Evolutionary conservation across 2,329 filamentous ascomycete genomes (phyloP).

Genomic region (Ophiostoma angusticollis): DNA sequence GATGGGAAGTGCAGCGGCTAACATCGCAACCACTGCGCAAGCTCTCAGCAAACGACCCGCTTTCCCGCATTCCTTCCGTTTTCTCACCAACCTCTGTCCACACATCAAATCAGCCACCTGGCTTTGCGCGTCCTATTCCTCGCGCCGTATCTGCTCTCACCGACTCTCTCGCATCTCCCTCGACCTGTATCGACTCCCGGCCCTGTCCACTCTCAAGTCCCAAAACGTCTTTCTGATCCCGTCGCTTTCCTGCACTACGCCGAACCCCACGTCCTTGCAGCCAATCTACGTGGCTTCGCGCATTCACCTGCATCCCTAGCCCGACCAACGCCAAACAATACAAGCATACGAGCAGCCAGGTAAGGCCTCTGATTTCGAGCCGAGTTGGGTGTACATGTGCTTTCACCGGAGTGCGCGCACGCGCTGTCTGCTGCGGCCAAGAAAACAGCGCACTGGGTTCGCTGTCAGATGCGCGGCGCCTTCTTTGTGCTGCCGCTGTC

Average conservation of each 20-base stretch:
- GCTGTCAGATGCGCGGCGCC: no score
- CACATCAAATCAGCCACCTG: slow-evolving; percentile 1
- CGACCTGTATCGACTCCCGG: background rate
- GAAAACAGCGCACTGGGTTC: no score
- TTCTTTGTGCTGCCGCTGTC: no score
- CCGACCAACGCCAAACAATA: slow-evolving; percentile 6
- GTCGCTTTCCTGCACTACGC: slow-evolving; percentile 5
- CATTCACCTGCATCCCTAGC: slow-evolving; percentile 11
- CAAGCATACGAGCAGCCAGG: background rate
- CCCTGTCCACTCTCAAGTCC: background rate
- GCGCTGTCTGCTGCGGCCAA: no score
- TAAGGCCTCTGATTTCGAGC: background rate
- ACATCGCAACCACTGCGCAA: slow-evolving; percentile 3
- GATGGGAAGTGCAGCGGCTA: no score
- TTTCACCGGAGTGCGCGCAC: no score
- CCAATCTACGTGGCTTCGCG: slow-evolving; percentile 10
- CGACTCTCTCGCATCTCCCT: slow-evolving; percentile 1
- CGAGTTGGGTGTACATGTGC: no score
- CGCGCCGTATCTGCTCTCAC: slow-evolving; percentile 3
- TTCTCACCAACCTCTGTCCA: slow-evolving; percentile 1
- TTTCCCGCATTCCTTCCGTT: slow-evolving; percentile 12
- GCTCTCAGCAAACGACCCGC: slow-evolving; percentile 11
- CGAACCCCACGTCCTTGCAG: slow-evolving; percentile 14
- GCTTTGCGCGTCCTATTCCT: background rate
- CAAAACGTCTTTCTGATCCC: background rate